Evolutionary conservation across 306 rosid genomes (phyloP).

Genomic region (Trifolium pratense): DNA sequence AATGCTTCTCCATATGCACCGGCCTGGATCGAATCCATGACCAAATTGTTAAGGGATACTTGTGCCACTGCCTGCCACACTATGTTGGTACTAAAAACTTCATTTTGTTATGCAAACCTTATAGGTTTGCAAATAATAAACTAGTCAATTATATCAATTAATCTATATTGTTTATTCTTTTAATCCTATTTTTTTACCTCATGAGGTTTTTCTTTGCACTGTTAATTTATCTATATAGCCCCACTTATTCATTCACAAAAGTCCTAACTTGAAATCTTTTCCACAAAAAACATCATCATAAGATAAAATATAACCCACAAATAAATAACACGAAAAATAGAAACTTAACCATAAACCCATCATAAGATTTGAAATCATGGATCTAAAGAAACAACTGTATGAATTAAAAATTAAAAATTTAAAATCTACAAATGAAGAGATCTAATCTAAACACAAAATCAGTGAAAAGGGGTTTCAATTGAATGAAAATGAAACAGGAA

Average conservation of each 20-base stretch:
- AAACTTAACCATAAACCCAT: conserved; percentile 1
- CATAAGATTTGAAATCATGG: conserved; percentile 10
- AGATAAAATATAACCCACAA: background rate
- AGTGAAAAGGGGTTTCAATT: background rate
- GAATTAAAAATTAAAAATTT: conserved; percentile 17
- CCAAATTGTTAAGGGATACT: too few species aligned
- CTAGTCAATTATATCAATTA: background rate
- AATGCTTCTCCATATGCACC: too few species aligned
- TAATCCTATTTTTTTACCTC: background rate
- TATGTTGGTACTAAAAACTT: too few species aligned
- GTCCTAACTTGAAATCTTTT: background rate
- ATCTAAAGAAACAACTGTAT: conserved; percentile 7
- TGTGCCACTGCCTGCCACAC: too few species aligned
- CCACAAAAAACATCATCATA: conserved; percentile 8
- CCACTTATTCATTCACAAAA: conserved; percentile 1
- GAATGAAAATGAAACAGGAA: background rate
- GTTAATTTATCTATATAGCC: conserved; percentile 11
- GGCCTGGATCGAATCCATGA: too few species aligned
- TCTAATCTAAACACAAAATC: conserved; percentile 31
- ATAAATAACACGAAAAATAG: conserved; percentile 9
- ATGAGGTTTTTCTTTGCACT: background rate
- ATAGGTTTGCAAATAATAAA: background rate
- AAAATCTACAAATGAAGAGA: conserved; percentile 17
- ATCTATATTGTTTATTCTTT: background rate
- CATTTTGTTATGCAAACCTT: background rate